Conservation (phyloP, 2,329 filamentous ascomycete species). For the Nothopassalora personata region DNA sequence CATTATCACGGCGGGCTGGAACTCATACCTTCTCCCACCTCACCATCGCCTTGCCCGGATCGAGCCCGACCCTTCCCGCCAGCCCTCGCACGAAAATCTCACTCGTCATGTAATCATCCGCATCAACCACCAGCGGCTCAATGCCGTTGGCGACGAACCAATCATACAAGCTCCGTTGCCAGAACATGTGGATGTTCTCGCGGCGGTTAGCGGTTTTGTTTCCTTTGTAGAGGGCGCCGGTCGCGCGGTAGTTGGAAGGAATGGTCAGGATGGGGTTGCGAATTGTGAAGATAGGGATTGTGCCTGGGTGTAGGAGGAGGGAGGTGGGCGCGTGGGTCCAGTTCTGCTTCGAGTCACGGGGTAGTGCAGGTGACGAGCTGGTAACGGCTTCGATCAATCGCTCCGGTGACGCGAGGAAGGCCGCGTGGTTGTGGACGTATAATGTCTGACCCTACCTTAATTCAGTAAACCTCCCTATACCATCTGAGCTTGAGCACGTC, state of each 20-base stretch:
- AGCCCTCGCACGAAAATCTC: conserved; percentile 29
- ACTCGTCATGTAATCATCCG: conserved; percentile 36
- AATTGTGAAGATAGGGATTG: conserved; percentile 22
- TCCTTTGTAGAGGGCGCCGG: background rate
- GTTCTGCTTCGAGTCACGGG: background rate
- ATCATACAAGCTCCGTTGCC: conserved; percentile 34
- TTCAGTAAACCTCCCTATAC: background rate
- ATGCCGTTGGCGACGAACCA: conserved; percentile 27
- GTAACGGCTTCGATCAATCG: background rate
- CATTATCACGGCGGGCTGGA: too few relatives aligned
- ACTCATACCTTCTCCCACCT: conserved; percentile 9
- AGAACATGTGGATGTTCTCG: conserved; percentile 30
- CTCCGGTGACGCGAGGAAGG: background rate
- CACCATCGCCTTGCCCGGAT: conserved; percentile 30
- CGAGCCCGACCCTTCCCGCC: conserved; percentile 27
- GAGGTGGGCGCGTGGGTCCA: conserved; percentile 34
- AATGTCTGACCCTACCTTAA: background rate
- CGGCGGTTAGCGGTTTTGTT: conserved; percentile 8
- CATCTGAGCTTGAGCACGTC: too few relatives aligned
- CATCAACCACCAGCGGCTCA: conserved; percentile 34
- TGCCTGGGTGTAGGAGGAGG: conserved; percentile 28
- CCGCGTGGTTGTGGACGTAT: conserved; percentile 3
- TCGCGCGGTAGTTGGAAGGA: conserved; percentile 34
- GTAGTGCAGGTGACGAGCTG: background rate
- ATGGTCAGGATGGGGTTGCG: conserved; percentile 36